These are phyloP conservation scores for Malassezia obtusa DNA, from an alignment of 1,284 basidiomycete genomes.

Conservation along the genomic window DNA sequence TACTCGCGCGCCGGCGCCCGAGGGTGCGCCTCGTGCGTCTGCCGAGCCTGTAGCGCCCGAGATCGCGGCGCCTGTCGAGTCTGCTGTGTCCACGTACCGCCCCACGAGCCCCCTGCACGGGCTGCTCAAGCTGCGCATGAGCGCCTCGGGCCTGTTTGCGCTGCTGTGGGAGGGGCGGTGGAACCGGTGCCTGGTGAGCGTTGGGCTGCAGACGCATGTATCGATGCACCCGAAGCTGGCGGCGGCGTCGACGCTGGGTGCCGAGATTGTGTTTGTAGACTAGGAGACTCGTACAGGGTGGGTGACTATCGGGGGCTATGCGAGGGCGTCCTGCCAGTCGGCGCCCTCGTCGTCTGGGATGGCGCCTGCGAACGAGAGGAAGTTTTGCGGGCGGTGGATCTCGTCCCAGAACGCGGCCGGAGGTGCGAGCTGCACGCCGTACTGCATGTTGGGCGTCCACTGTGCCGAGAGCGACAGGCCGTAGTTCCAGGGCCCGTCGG, in stretches of 20 bases:
- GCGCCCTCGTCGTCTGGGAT: constrained; percentile 23
- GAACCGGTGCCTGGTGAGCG: constrained; percentile 73
- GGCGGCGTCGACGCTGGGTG: not conserved
- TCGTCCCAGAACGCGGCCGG: constrained; percentile 92
- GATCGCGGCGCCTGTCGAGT: too few relatives aligned
- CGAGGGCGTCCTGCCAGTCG: constrained; percentile 41
- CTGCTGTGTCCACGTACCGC: too few relatives aligned
- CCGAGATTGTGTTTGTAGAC: constrained; percentile 10
- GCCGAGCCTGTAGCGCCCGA: not conserved
- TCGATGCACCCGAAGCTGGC: not conserved
- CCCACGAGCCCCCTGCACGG: constrained; percentile 49
- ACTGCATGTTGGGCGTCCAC: constrained; percentile 75
- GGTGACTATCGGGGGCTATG: constrained; percentile 12
- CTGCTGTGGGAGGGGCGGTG: constrained; percentile 90
- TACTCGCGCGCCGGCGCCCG: not conserved
- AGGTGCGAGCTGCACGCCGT: constrained; percentile 77
- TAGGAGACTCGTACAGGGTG: not conserved
- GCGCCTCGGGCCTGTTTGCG: constrained; percentile 64
- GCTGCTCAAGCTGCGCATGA: constrained; percentile 77
- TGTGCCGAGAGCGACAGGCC: constrained; percentile 63
- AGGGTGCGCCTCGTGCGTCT: not conserved
- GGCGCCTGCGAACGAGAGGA: constrained; percentile 38
- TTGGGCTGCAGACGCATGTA: constrained; percentile 79
- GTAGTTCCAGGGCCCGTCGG: constrained; percentile 39
- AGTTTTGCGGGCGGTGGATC: constrained; percentile 63